Percentiles rank a stretch among this genome's conserved stretches.
phyloP scores from a whole-genome alignment of 805 yeast species.

The Pichia membranifaciens region DNA sequence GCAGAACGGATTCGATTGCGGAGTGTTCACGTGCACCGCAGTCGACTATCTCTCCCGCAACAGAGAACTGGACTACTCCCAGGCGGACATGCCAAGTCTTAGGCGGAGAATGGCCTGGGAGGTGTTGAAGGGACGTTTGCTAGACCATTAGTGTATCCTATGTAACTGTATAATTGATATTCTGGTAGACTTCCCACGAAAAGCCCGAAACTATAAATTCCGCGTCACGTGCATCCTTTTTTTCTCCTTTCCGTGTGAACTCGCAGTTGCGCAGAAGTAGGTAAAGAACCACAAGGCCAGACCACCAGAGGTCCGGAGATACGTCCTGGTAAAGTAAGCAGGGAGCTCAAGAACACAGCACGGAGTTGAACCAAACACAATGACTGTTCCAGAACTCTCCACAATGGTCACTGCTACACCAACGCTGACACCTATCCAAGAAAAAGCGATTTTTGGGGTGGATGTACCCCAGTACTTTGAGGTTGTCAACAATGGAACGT shows the following conservation, averaged over 20 bases:
- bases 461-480: not conserved
- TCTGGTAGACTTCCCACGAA: too few species aligned
- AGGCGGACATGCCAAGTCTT: slow-evolving; percentile 61
- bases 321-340: too few species aligned
- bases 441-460: slow-evolving; percentile 13
- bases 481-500: not conserved
- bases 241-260: too few species aligned
- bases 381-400: slow-evolving; percentile 1
- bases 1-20: slow-evolving; percentile 88
- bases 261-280: too few species aligned
- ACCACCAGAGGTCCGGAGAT: too few species aligned
- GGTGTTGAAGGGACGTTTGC: slow-evolving; percentile 30
- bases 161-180: too few species aligned
- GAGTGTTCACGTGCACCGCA: slow-evolving; percentile 83
- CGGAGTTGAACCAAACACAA: not conserved
- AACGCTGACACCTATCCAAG: slow-evolving; percentile 12
- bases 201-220: too few species aligned
- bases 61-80: slow-evolving; percentile 47
- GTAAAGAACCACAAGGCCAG: too few species aligned
- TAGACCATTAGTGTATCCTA: not conserved
- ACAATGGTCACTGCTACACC: slow-evolving; percentile 30
- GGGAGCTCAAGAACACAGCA: too few species aligned
- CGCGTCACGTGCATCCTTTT: too few species aligned
- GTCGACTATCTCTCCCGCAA: slow-evolving; percentile 56
- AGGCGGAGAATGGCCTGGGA: slow-evolving; percentile 67